Evolutionary conservation across 2,329 filamentous ascomycete genomes (phyloP), one percentile per base, ranked within the genome.

Genomic region (Paracorniculantispora psalliotae): DNA sequence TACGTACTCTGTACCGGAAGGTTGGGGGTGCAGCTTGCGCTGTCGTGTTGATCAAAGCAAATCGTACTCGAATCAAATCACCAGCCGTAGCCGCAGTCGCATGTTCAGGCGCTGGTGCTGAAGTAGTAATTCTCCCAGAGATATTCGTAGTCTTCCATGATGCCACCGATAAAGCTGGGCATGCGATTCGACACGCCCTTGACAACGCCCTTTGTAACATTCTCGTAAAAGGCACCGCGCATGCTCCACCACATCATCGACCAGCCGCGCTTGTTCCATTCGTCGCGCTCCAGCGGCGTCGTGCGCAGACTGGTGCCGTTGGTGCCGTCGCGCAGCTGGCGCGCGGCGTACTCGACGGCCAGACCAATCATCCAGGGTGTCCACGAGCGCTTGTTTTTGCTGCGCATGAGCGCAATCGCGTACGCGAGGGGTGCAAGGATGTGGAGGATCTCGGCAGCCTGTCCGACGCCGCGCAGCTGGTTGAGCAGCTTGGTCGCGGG

Each of bases 121-220:
- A 97, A 99, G 75, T 97, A 96, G 73, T 97, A 97, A 67, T 96
- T 92, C 75, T 97, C 92, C 94, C 94, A 99, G 33, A 99, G 79
- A 72, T 96, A 97, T 73, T 96, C 91, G 71, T 99, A 99, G 72
- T 99, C 94, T 71, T 97, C 92, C 63, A 97, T 75, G 48, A 99
- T 88, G 59, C 90, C 91, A 9, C 87, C 89, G 25, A 96, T 80
- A 70, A 99, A 84, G 64, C 89, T 86, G 49, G 96, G 83, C 73
- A 96, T 80, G 55, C 89, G 86, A 68, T 87, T 88, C 64, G 85
- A 87, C 64, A 96, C 81, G 67, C 86, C 88, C 30, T 79, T 79
- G 8, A 93, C 87, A 15, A 93, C 73, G 4, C 85, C 83, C 73
- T 90, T 90, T 50, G 91, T 96, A 61, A 97, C 81, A 67, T 92